Conservation (phyloP, 1,284 basidiomycete species). For the Termitomyces sp. region DNA sequence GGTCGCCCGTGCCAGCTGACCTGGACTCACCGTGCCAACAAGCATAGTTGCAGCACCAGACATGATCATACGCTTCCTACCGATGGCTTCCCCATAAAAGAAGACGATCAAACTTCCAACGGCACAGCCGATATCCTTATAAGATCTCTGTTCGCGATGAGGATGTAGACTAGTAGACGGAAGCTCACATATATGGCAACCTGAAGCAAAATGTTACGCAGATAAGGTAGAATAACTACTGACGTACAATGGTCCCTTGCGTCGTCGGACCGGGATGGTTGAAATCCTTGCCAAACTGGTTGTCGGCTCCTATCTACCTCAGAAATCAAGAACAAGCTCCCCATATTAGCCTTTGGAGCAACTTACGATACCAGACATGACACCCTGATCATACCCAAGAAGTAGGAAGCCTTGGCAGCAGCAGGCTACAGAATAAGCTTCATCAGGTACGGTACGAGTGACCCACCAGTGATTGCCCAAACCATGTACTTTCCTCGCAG, state of each 20-base stretch:
- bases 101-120: constrained; percentile 34
- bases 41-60: constrained; percentile 39
- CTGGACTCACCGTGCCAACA: constrained; percentile 33
- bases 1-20: neutral
- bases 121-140: constrained; percentile 37
- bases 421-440: constrained; percentile 25
- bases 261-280: constrained; percentile 33
- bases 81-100: constrained; percentile 36
- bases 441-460: neutral
- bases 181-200: constrained; percentile 25
- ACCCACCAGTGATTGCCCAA: constrained; percentile 37
- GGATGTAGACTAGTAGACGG: neutral
- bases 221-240: neutral
- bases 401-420: constrained; percentile 41
- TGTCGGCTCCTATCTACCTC: constrained; percentile 35
- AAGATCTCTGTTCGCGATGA: neutral
- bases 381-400: constrained; percentile 42
- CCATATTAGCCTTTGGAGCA: neutral
- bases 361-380: constrained; percentile 41
- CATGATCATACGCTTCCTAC: constrained; percentile 39
- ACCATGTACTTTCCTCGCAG: constrained; percentile 33
- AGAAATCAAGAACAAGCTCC: neutral
- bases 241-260: constrained; percentile 36
- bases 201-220: neutral
- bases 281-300: constrained; percentile 38